Evolutionary conservation across 129 eudicot species (phyloP), one percentile per base, ranked within the genome.

Genomic region (Helichrysum umbraculigerum): DNA sequence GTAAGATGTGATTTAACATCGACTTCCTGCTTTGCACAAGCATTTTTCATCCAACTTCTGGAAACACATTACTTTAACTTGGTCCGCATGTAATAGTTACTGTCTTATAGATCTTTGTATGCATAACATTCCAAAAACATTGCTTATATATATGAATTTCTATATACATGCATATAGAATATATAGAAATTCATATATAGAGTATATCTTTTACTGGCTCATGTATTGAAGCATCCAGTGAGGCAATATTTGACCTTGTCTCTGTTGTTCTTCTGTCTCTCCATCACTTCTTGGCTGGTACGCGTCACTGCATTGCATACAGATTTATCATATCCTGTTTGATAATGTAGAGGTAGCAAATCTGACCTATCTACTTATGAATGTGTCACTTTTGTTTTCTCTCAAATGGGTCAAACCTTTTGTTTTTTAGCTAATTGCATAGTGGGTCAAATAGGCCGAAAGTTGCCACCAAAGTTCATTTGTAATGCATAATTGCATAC

Each of bases 181-280:
- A 71, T 19, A 72, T 72, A 58, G 37, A 72, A 56, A 32, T 72
- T 58, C 51, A 14, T 47, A 47, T 47, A 0, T 14, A 12, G 16
- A 30, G 9, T 19, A 35, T 17, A 67, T 33, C 35, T 39, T 65
- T 51, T 79, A 79, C 69, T 54, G 74, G 25, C 51, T 80, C 29
- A 82, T 75, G 77, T 70, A 76, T 50, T 76, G 79, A 68, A 87
- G 78, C 87, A 89, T 84, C 91, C 96, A 89, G 32, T 84, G 81
- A 25, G 96, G 91, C 66, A 66, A 35, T 2, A 61, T 28, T 68
- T 70, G 85, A 73, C 39, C 56, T 72, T 82, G 83, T 62, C 67
- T 64, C 29, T 66, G 71, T 5, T 69, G 77, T 72, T 74, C 91
- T 78, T 87, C 91, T 19, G 33, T 71, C 42, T 78, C 89, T 51